Evolutionary conservation across 2,329 filamentous ascomycete species (phyloP).

Genomic region (Rhytidhysteron rufulum): DNA sequence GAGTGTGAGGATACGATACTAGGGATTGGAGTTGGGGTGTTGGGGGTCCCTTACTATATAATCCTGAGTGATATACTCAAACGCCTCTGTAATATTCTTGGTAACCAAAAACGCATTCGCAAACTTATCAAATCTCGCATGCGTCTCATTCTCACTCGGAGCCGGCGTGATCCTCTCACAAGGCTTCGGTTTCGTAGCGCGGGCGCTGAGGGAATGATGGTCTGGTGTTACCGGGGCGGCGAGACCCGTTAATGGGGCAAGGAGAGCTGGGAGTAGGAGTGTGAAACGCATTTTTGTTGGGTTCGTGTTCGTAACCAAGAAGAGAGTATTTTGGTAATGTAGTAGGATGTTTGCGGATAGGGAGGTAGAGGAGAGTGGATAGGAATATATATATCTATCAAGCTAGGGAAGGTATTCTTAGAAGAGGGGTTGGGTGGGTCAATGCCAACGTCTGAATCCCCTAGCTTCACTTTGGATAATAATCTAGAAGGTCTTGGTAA

Average conservation of each 20-base stretch:
- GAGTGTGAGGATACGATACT: no score
- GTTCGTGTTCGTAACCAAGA: not conserved
- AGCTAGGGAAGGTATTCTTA: not conserved
- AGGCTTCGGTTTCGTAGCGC: conserved; percentile 21
- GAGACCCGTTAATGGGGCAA: conserved; percentile 12
- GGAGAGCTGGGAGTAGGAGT: conserved; percentile 8
- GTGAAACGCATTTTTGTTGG: conserved; percentile 16
- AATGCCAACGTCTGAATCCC: not conserved
- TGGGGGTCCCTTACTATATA: conserved; percentile 18
- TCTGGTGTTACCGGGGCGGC: conserved; percentile 11
- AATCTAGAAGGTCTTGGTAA: not conserved
- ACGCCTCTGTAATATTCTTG: conserved; percentile 25
- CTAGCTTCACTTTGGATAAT: not conserved
- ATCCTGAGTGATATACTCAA: conserved; percentile 20
- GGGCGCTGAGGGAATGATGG: conserved; percentile 5
- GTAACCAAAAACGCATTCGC: conserved; percentile 25
- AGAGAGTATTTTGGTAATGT: not conserved
- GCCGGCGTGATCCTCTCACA: conserved; percentile 15
- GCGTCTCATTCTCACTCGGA: conserved; percentile 11
- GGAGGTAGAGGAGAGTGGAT: not conserved
- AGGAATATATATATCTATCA: not conserved
- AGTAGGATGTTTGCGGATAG: not conserved
- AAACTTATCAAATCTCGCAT: conserved; percentile 16
- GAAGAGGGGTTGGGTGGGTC: not conserved
- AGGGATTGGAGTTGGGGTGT: no score